A percentile compares a stretch with the other conserved stretches of the same genome.
Evolutionary conservation across 176 grass and related monocot genomes (phyloP).

Genomic region (Guadua angustifolia): DNA sequence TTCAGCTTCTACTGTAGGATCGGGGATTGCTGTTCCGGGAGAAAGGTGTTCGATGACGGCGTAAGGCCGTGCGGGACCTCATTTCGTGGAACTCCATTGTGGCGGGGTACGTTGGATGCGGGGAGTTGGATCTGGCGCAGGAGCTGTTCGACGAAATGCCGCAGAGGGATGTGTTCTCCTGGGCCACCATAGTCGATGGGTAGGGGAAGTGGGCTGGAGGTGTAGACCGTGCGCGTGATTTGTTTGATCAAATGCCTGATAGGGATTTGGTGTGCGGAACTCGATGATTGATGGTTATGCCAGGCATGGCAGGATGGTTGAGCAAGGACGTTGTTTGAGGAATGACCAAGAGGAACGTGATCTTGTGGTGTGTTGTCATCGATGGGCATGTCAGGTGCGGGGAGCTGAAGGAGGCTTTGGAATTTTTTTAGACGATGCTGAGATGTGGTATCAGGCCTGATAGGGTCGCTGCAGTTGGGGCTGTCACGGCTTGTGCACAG

Average conservation of each 20-base stretch:
- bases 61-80: conserved; percentile 57
- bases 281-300: conserved; percentile 75
- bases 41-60: conserved; percentile 62
- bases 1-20: conserved; percentile 62
- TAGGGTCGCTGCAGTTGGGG: conserved; percentile 57
- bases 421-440: conserved; percentile 61
- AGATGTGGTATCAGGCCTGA: conserved; percentile 53
- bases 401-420: conserved; percentile 56
- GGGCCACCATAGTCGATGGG: conserved; percentile 62
- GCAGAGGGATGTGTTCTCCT: conserved; percentile 60
- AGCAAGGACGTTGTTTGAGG: conserved; percentile 55
- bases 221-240: conserved; percentile 49
- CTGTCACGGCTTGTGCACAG: conserved; percentile 62
- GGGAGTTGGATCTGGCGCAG: conserved; percentile 50
- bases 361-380: conserved; percentile 67
- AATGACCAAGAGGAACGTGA: conserved; percentile 67
- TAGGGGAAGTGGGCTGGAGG: conserved; percentile 60
- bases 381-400: conserved; percentile 57
- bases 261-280: conserved; percentile 73
- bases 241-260: conserved; percentile 64
- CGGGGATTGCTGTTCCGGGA: conserved; percentile 45
- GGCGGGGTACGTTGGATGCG: conserved; percentile 54
- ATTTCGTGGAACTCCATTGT: conserved; percentile 77
- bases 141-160: conserved; percentile 66
- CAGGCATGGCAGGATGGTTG: conserved; percentile 51